Percentiles rank a stretch among this genome's conserved stretches.
Evolutionary conservation across 2,329 filamentous ascomycete genomes (phyloP).

Genomic region (Neoscytalidium dimidiatum): DNA sequence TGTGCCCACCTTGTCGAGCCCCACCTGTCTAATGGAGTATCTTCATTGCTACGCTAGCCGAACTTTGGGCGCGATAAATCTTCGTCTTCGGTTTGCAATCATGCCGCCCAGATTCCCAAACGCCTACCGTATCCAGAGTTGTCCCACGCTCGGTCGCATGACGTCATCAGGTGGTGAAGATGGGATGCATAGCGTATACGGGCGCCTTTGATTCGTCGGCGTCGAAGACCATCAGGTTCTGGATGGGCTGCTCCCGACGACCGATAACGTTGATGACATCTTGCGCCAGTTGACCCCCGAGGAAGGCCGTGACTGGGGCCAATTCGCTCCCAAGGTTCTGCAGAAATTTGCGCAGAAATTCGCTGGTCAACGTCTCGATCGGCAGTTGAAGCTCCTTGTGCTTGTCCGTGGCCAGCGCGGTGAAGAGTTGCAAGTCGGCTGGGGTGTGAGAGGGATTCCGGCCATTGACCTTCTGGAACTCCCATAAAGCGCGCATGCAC

Average conservation of each 20-base stretch:
- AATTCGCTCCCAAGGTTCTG: conserved; percentile 85
- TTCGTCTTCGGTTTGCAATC: not conserved
- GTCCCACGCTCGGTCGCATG: not conserved
- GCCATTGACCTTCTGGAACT: conserved; percentile 62
- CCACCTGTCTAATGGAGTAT: conserved; percentile 8
- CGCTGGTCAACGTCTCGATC: conserved; percentile 45
- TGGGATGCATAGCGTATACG: conserved; percentile 79
- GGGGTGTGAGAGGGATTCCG: conserved; percentile 51
- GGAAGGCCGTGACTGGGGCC: conserved; percentile 81
- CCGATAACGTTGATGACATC: conserved; percentile 97
- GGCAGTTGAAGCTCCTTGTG: conserved; percentile 65
- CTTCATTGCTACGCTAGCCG: not conserved
- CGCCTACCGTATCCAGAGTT: not conserved
- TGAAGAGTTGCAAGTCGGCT: conserved; percentile 75
- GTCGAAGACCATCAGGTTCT: conserved; percentile 93
- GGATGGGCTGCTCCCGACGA: conserved; percentile 87
- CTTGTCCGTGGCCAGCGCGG: conserved; percentile 72
- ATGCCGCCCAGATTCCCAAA: not conserved
- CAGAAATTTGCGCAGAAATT: conserved; percentile 80
- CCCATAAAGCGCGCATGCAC: conserved; percentile 87
- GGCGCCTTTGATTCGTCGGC: conserved; percentile 76
- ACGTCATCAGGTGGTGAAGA: conserved; percentile 38
- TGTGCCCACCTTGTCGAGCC: not conserved
- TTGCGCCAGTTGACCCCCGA: conserved; percentile 89
- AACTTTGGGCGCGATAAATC: not conserved